These are phyloP conservation scores for Komagataella populi DNA, from an alignment of 805 yeast genomes.

Conservation along the genomic window DNA sequence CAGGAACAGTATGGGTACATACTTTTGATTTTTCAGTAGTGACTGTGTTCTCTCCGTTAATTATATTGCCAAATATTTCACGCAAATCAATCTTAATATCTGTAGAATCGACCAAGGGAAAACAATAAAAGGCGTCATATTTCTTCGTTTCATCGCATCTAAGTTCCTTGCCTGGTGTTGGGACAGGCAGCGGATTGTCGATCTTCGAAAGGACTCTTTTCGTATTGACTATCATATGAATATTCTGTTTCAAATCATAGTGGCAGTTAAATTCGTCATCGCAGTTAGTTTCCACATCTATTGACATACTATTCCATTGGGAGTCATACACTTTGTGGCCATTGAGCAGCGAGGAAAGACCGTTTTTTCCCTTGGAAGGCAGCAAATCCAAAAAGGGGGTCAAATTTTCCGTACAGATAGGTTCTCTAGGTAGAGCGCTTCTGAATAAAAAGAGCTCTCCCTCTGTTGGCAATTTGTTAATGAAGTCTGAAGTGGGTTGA, in stretches of 20 bases:
- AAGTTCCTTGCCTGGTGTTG: conserved; percentile 54
- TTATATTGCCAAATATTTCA: conserved; percentile 56
- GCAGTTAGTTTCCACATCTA: conserved; percentile 59
- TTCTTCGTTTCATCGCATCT: conserved; percentile 60
- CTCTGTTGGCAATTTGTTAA: conserved; percentile 13
- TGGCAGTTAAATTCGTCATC: conserved; percentile 21
- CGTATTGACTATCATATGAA: conserved; percentile 63
- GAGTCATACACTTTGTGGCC: conserved; percentile 89
- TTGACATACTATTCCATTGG: conserved; percentile 87
- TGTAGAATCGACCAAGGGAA: conserved; percentile 49
- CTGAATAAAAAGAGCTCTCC: conserved; percentile 45
- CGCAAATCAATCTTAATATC: conserved; percentile 37
- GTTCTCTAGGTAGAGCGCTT: conserved; percentile 89
- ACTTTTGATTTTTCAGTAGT: conserved; percentile 29
- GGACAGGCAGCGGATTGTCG: conserved; percentile 66
- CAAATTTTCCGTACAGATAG: conserved; percentile 91
- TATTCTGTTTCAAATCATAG: conserved; percentile 45
- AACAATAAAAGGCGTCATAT: conserved; percentile 54
- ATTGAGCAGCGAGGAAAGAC: conserved; percentile 70
- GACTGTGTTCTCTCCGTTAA: conserved; percentile 52
- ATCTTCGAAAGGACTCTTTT: conserved; percentile 50
- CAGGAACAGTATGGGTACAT: conserved; percentile 25
- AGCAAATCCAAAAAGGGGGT: conserved; percentile 85
- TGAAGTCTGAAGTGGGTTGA: conserved; percentile 11
- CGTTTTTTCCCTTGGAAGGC: conserved; percentile 88